Evolutionary conservation across 192 early-diverging fungal species (phyloP).

Genomic region (Gonapodya prolifera): DNA sequence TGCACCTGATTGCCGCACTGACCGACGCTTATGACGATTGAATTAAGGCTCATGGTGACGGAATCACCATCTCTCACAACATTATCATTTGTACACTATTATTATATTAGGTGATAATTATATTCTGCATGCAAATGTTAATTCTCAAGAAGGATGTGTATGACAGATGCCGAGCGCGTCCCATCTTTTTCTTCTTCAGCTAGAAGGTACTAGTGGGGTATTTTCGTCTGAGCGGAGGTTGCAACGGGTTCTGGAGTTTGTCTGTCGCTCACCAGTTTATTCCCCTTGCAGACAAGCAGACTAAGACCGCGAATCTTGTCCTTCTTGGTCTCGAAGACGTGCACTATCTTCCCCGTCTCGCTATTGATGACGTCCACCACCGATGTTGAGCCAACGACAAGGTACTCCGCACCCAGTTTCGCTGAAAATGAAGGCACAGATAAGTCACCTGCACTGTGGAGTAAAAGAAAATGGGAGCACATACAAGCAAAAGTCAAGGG

Average conservation of each 20-base stretch:
- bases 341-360: constrained; percentile 33
- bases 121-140: no score
- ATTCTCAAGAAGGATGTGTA: constrained; percentile 16
- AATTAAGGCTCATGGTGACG: neutral
- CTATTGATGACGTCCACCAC: constrained; percentile 38
- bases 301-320: constrained; percentile 27
- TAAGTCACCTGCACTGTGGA: neutral
- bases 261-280: neutral
- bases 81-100: no score
- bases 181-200: constrained; percentile 40
- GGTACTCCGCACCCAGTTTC: constrained; percentile 24
- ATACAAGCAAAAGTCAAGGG: constrained; percentile 32
- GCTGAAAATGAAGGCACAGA: constrained; percentile 9
- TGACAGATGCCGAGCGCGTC: constrained; percentile 17
- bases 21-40: neutral
- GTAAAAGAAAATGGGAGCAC: neutral
- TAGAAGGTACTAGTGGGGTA: constrained; percentile 24
- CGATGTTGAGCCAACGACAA: constrained; percentile 31
- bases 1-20: neutral
- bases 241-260: neutral
- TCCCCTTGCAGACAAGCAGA: constrained; percentile 11
- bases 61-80: no score
- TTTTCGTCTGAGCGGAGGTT: constrained; percentile 9
- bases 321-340: constrained; percentile 39
- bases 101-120: no score